Conservation (phyloP, 225 moss, liverwort and hornwort species). For the Rhytidiadelphus loreus region DNA sequence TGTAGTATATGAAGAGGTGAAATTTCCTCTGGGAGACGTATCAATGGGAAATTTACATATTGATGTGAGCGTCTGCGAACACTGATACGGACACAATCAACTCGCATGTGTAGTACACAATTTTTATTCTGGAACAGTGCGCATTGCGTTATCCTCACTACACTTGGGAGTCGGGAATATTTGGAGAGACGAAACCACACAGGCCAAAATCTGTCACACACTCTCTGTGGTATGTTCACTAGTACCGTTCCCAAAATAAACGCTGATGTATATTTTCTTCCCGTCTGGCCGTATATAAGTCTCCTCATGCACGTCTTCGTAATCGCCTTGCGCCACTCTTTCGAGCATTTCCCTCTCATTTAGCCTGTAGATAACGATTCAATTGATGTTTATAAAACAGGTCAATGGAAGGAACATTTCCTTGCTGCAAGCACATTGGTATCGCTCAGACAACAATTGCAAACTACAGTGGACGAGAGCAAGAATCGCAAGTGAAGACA, state of each 20-base stretch:
- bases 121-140: background rate
- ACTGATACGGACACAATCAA: background rate
- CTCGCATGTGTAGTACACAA: background rate
- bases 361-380: background rate
- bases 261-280: background rate
- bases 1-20: no score
- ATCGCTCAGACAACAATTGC: background rate
- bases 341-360: background rate
- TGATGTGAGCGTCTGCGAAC: background rate
- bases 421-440: background rate
- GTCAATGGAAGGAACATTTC: no score
- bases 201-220: background rate
- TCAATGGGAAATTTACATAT: background rate
- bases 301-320: background rate
- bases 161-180: background rate
- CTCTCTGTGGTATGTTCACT: background rate
- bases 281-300: background rate
- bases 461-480: background rate
- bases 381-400: background rate
- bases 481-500: background rate
- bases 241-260: background rate
- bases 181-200: background rate
- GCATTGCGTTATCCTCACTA: background rate
- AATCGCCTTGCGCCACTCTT: background rate
- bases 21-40: no score